Evolutionary conservation across 495 filamentous ascomycete species (phyloP), one percentile per base, ranked within the genome.

Genomic region (Sabuloglossum arenarium): DNA sequence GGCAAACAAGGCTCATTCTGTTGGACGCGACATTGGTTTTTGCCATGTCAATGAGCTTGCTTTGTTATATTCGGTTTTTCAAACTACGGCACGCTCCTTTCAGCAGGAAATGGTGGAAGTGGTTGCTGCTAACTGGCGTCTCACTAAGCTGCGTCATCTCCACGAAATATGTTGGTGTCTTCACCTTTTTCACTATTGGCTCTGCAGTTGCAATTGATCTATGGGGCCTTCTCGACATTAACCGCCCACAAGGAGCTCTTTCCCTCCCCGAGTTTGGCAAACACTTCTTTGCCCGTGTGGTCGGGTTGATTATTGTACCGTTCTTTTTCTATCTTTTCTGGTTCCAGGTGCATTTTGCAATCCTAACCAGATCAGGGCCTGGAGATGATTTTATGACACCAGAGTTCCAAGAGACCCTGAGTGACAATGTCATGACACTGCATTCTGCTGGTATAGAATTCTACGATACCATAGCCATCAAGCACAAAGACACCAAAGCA

Each of bases 381-480:
- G 91, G 91, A 42, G 93, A 98, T 63, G 91, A 98, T 58, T 98
- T 98, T 72, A 98, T 98, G 91, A 86, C 82, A 12, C 91, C 91
- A 2, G 88, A 90, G 61, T 98, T 98, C 71, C 91, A 98, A 69
- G 89, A 94, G 70, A 96, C 93, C 6, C 71, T 98, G 54, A 85
- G 83, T 61, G 89, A 98, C 70, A 98, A 97, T 64, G 71, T 84
- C 55, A 86, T 98, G 85, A 80, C 85, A 54, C 74, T 82, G 46
- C 87, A 90, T 61, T 82, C 91, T 6, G 71, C 94, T 54, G 80
- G 78, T 34, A 85, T 98, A 56, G 72, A 96, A 62, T 98, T 89
- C 70, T 93, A 83, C 63, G 91, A 98, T 66, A 76, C 73, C 46
- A 87, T 97, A 61, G 82, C 85, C 19, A 74, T 98, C 59, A 79